A percentile compares a stretch with the other conserved stretches of the same genome.
Conservation (phyloP, 768 basidiomycete genomes). For the Lentinula detonsa region DNA sequence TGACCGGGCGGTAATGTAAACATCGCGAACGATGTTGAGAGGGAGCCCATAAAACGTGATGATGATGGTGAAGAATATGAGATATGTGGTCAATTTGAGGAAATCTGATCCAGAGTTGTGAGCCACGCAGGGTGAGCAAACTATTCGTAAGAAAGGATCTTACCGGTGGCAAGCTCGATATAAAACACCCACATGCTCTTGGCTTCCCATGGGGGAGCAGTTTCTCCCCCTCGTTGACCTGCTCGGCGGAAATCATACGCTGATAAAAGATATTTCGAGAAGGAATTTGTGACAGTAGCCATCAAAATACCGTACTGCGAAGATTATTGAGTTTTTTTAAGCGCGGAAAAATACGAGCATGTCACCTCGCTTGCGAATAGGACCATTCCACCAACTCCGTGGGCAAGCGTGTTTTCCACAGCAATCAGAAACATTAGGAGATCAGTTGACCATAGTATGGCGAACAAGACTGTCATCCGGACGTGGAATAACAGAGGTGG, state of each 20-base stretch:
- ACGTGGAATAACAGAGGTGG: conserved; percentile 81
- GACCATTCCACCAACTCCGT: conserved; percentile 87
- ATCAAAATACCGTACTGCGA: conserved; percentile 82
- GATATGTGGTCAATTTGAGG: conserved; percentile 86
- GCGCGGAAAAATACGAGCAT: background rate
- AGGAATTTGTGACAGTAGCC: conserved; percentile 72
- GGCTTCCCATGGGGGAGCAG: conserved; percentile 91
- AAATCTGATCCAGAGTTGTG: conserved; percentile 55
- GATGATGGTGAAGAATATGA: conserved; percentile 91
- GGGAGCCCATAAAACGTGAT: conserved; percentile 93
- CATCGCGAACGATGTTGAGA: conserved; percentile 94
- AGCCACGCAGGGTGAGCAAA: conserved; percentile 7
- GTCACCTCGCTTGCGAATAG: conserved; percentile 91
- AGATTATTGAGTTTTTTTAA: background rate
- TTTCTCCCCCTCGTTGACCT: conserved; percentile 70
- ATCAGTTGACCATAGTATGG: conserved; percentile 72
- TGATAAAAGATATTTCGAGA: conserved; percentile 79
- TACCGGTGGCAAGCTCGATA: conserved; percentile 86
- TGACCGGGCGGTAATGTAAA: conserved; percentile 91
- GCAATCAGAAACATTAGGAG: conserved; percentile 73
- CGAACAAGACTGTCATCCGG: conserved; percentile 70
- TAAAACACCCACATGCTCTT: conserved; percentile 98
- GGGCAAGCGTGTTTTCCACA: conserved; percentile 69
- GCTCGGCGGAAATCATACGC: conserved; percentile 79
- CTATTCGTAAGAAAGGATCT: conserved; percentile 16